Base-by-base conservation (phyloP, 2,329 filamentous ascomycete species). In the Fonsecaea monophora region DNA sequence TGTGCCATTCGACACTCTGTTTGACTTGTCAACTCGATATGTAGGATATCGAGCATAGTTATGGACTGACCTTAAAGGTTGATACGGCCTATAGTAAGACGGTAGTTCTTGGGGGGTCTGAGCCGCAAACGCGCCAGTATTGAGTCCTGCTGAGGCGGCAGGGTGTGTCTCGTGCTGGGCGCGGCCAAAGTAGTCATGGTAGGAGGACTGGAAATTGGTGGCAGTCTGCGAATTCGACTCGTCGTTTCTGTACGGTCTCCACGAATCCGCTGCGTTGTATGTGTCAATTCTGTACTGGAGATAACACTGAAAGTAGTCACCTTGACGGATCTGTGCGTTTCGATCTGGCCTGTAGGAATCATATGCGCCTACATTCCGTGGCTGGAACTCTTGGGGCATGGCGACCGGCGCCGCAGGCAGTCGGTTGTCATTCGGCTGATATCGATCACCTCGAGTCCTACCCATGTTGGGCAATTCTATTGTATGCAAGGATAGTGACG, bases 11-110 rank as follows among this genome's bases (percentile, higher is more conserved):
- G 67, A 65, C 9, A 65, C 40, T 62, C 70, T 72, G 60, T 71
- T 70, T 57, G 61, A 13, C 45, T 73, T 72, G 71, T 73, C 59
- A 73, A 73, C 67, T 67, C 70, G 71, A 71, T 71, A 70, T 54
- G 60, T 66, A 55, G 72, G 60, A 70, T 72, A 72, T 64, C 68
- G 69, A 70, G 65, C 62, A 53, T 68, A 68, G 18, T 58, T 67
- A 45, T 70, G 66, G 35, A 73, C 71, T 71, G 62, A 73, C 71
- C 72, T 72, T 48, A 70, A 42, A 50, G 65, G 56, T 54, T 71
- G 61, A 58, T 65, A 59, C 37, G 67, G 58, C 25, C 60, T 64
- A 54, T 48, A 56, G 5, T 62, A 15, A 34, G 65, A 56, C 8
- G 56, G 18, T 40, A 15, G 42, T 38, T 18, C 30, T 1, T 21